Evolutionary conservation across 768 basidiomycete genomes (phyloP).

Genomic region (Lyophyllum atratum): DNA sequence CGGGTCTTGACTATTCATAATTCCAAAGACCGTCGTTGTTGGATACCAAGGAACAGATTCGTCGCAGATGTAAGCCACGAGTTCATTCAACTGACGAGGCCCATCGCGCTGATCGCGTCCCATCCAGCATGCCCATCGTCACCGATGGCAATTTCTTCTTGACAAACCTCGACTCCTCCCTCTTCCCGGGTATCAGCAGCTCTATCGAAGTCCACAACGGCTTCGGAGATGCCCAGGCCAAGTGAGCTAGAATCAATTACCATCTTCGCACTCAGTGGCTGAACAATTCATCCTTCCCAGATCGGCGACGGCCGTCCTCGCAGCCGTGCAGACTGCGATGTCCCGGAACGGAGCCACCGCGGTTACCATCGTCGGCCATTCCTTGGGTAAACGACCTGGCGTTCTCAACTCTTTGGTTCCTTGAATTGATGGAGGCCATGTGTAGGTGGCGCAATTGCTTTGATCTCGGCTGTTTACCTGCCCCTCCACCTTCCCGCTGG

Average conservation of each 20-base stretch:
- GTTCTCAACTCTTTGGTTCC: too few species aligned
- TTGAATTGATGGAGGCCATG: neutral
- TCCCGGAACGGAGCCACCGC: slow-evolving; percentile 17
- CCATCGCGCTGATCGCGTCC: neutral
- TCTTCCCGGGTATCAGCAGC: slow-evolving; percentile 27
- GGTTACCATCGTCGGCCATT: slow-evolving; percentile 38
- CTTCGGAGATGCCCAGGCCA: slow-evolving; percentile 20
- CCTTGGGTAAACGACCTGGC: slow-evolving; percentile 26
- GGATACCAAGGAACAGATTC: slow-evolving; percentile 28
- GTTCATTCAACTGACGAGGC: too few species aligned
- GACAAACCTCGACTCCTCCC: slow-evolving; percentile 14
- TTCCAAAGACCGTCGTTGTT: slow-evolving; percentile 9
- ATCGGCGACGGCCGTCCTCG: slow-evolving; percentile 25
- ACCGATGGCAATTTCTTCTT: slow-evolving; percentile 23
- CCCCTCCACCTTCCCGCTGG: slow-evolving; percentile 34
- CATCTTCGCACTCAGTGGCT: neutral
- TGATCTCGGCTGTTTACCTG: slow-evolving; percentile 42
- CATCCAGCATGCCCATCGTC: slow-evolving; percentile 15
- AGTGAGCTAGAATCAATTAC: neutral
- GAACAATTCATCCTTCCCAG: slow-evolving; percentile 8
- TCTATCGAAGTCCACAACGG: slow-evolving; percentile 25
- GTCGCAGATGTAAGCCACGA: slow-evolving; percentile 20
- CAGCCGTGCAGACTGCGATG: slow-evolving; percentile 28
- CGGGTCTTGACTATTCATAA: neutral
- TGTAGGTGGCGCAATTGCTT: slow-evolving; percentile 39